Evolutionary conservation across 2,329 filamentous ascomycete genomes (phyloP), one percentile per base, ranked within the genome.

Genomic region (Ophiobolus disseminans): DNA sequence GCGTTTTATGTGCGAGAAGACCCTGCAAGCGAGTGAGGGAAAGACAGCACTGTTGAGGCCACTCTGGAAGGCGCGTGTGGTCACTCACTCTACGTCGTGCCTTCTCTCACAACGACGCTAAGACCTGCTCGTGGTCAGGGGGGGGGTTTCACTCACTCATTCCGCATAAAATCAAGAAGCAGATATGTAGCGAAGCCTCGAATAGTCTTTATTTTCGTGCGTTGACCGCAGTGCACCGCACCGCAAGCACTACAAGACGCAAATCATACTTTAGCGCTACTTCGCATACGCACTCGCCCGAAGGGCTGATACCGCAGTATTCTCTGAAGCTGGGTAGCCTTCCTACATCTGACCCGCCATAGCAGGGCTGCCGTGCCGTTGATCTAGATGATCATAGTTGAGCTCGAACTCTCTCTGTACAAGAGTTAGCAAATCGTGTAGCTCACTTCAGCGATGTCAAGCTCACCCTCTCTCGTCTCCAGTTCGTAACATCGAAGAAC

Each of bases 401-500:
- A 82, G 74, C 21, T 79, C 74, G 55, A 80, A 78, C 53, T 81
- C 78, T 53, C 78, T 74, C 76, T 78, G 58, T 38, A 52, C 13
- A 6, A 3, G 32, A 14, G 50, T 68, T 58, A 71, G 60, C 42
- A 32, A 36, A 1, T 28, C 17, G 23, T 17, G 13, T n/a, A 3
- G 11, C 5, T 32, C 23, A 16, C 3, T n/a, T 16, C 5, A 4
- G 14, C 3, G 39, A 20, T 17, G 45, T 8, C 10, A 39, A 36
- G 17, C 66, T 37, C 69, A 78, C 76, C 64, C 79, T 72, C 57
- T 82, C 78, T 49, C 78, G 70, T 44, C 78, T 74, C 80, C 80
- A 82, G 55, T 79, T 76, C 41, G 68, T 76, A 11, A 78, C 77
- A 42, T 82, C 79, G 62, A 81, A 82, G 72, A 82, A 82, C 45